phyloP scores from a whole-genome alignment of 306 rosid genomes.

The Castanea sativa region DNA sequence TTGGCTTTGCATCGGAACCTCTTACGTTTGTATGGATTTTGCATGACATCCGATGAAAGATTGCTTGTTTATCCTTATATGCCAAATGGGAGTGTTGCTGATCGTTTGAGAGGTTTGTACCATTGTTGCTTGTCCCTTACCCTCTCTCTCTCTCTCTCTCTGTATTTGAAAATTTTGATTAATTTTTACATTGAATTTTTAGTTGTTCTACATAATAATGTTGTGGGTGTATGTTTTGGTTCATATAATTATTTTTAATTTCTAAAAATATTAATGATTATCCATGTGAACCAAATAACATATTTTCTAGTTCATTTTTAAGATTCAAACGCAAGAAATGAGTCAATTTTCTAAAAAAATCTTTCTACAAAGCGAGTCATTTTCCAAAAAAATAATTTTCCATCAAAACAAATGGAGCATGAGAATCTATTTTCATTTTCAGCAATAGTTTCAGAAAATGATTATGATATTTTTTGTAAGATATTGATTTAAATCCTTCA shows the following conservation, averaged over 20 bases:
- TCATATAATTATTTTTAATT: too few species aligned
- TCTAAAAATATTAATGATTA: too few species aligned
- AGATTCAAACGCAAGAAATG: too few species aligned
- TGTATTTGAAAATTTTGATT: too few species aligned
- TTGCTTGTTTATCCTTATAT: slow-evolving; percentile 89
- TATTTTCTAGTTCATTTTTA: too few species aligned
- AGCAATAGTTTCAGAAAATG: not conserved
- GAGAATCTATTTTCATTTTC: not conserved
- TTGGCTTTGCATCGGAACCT: slow-evolving; percentile 94
- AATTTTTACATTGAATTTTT: too few species aligned
- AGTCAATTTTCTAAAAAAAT: too few species aligned
- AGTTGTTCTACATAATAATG: too few species aligned
- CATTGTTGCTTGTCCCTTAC: not conserved
- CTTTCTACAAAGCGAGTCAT: too few species aligned
- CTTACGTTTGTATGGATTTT: slow-evolving; percentile 78
- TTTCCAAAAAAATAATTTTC: too few species aligned
- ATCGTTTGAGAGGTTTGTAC: slow-evolving; percentile 92
- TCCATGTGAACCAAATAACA: too few species aligned
- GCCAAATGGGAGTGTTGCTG: slow-evolving; percentile 97
- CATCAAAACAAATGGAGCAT: not conserved
- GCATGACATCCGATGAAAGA: slow-evolving; percentile 87
- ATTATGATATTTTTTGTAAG: not conserved
- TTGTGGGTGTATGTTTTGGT: too few species aligned
- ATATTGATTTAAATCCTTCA: not conserved
- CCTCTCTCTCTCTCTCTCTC: not conserved